Percentiles rank a stretch among this genome's conserved stretches.
Evolutionary conservation across 2,329 filamentous ascomycete genomes (phyloP).

Genomic region (Colletotrichum tamarilloi): DNA sequence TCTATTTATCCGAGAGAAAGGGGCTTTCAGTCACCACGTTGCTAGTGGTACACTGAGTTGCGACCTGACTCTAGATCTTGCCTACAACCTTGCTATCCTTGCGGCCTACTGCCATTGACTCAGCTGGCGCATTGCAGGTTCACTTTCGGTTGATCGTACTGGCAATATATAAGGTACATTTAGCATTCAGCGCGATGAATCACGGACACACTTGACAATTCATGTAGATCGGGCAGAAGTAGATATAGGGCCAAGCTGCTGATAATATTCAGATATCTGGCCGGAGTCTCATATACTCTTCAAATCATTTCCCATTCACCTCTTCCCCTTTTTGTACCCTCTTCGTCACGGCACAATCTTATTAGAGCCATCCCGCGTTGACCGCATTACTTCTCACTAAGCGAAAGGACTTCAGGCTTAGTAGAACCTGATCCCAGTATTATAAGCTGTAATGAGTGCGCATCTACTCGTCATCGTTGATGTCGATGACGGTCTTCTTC

Average conservation of each 20-base stretch:
- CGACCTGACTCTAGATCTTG: too few species aligned
- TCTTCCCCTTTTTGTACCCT: background rate
- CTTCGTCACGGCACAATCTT: background rate
- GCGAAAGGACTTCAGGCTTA: background rate
- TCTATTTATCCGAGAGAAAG: too few species aligned
- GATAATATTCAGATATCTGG: background rate
- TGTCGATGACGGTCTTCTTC: conserved; percentile 66
- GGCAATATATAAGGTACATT: too few species aligned
- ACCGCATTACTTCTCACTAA: background rate
- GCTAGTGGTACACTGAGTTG: too few species aligned
- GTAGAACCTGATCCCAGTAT: background rate
- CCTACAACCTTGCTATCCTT: too few species aligned
- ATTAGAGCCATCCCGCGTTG: background rate
- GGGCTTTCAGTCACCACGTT: too few species aligned
- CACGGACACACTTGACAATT: too few species aligned
- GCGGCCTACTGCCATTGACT: too few species aligned
- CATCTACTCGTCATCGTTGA: conserved; percentile 71
- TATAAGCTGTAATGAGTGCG: background rate
- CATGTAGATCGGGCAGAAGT: background rate
- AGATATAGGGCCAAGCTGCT: too few species aligned
- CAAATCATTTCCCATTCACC: background rate
- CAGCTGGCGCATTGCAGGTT: too few species aligned
- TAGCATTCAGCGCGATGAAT: too few species aligned
- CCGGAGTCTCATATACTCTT: background rate
- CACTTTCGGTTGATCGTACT: too few species aligned